Base-by-base conservation (phyloP, 805 yeast genomes). In the Candida orba region DNA sequence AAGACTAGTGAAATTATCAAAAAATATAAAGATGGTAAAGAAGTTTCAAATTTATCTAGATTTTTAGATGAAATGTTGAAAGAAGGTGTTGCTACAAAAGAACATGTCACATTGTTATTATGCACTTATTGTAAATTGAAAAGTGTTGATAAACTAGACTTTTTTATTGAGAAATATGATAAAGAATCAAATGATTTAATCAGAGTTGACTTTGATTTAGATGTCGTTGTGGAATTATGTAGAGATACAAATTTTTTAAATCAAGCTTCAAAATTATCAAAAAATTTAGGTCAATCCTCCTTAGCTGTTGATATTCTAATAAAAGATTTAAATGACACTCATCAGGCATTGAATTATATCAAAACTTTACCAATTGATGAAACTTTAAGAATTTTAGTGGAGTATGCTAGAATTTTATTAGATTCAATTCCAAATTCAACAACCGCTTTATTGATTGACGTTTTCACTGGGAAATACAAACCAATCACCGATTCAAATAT, bases 381-480 rank as follows among this genome's bases (percentile, higher is more conserved):
- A 41, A 76, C 88, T 4, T 64, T 90, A 25, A 66, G 91, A 34
- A 79, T 86, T 8, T 65, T 90, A 40, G 74, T 80, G 8, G 79
- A 80, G 25, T 78, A 75, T 54, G 81, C 91, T 4, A 79, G 85
- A 46, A 55, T 64, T 1, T 64, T 91, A 25, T 67, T 91, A 39
- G 84, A 84, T 32, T 58, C 69, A 37, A 64, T 78, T 33, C 97
- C 98, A 0, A 75, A 84, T 45, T 88, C 83, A 44, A 84, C 95
- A 0, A 89, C 96, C 2, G 81, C 81, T 27, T 63, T 93, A 32
- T 67, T 91, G 45, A 89, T 93, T 40, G 83, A 84, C 25, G 84
- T 91, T 0, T 93, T 91, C 58, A 91, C 98, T 0, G 97, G 97
- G 0, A 79, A 76, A 43, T 91, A 82, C 59, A 67, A 64, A 25